Conservation (phyloP, 2,329 filamentous ascomycete species). For the Ambrosiella cleistominuta region DNA sequence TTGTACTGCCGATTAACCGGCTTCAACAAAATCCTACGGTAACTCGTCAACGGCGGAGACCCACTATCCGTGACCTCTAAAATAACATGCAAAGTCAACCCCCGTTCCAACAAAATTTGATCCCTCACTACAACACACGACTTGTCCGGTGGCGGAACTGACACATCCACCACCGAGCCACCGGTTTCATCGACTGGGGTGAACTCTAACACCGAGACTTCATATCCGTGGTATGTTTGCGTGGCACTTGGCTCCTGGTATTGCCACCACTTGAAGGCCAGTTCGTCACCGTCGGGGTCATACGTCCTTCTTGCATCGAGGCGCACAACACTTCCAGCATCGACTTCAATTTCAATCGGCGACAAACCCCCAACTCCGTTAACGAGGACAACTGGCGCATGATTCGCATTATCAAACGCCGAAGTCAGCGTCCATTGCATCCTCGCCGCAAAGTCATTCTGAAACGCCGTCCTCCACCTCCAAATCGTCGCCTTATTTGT, state of each 20-base stretch:
- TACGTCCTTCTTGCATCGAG: constrained; percentile 30
- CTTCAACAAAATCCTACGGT: constrained; percentile 26
- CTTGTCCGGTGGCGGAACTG: constrained; percentile 23
- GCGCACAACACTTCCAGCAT: constrained; percentile 22
- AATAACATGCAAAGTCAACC: constrained; percentile 30
- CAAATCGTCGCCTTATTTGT: constrained; percentile 22
- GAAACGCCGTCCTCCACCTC: constrained; percentile 25
- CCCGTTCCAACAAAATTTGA: constrained; percentile 21
- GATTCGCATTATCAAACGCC: constrained; percentile 21
- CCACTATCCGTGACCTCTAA: constrained; percentile 30
- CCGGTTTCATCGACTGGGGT: constrained; percentile 5
- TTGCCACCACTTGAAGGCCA: constrained; percentile 33
- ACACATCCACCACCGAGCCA: constrained; percentile 20
- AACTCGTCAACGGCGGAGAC: constrained; percentile 26
- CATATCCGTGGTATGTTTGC: neutral
- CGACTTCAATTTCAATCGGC: constrained; percentile 24
- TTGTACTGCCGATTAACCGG: constrained; percentile 18
- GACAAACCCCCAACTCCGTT: constrained; percentile 24
- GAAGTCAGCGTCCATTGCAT: constrained; percentile 23
- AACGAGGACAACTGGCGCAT: constrained; percentile 27
- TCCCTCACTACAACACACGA: constrained; percentile 22
- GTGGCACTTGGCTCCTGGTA: constrained; percentile 21
- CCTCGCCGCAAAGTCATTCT: constrained; percentile 26
- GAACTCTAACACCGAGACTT: neutral
- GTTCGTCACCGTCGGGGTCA: constrained; percentile 26